Conservation (phyloP, 139 green algal genomes). For the Chlorella sp. region DNA sequence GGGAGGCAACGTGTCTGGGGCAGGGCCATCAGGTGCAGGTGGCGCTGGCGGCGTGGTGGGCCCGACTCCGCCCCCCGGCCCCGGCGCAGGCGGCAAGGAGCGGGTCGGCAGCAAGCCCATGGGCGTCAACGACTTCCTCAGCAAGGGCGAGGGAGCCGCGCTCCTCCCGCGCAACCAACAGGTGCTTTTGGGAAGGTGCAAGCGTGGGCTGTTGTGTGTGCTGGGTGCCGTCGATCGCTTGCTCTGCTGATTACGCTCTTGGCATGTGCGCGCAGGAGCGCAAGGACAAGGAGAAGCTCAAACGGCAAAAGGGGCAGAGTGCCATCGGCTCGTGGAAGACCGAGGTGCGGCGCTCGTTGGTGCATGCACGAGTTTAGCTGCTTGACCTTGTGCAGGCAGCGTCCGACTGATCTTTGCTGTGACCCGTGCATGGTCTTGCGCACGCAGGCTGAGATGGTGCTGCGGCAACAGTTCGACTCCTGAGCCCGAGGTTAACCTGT, state of each 20-base stretch:
- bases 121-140: constrained; percentile 64
- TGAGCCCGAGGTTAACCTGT: background rate
- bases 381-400: background rate
- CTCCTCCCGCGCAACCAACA: constrained; percentile 53
- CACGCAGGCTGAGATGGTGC: background rate
- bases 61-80: too few relatives aligned
- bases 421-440: background rate
- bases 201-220: too few relatives aligned
- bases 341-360: constrained; percentile 52
- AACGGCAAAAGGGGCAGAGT: constrained; percentile 72
- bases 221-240: too few relatives aligned
- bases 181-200: too few relatives aligned
- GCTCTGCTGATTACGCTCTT: too few relatives aligned
- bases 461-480: constrained; percentile 26
- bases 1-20: background rate
- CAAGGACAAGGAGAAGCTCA: constrained; percentile 89
- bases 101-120: too few relatives aligned
- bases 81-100: too few relatives aligned
- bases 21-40: background rate
- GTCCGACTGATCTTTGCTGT: background rate
- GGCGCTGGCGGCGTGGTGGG: too few relatives aligned
- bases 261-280: constrained; percentile 34
- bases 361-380: background rate
- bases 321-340: constrained; percentile 72
- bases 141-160: constrained; percentile 46